Evolutionary conservation across 331 rosid species (phyloP), one percentile per base, ranked within the genome.

Genomic region (Phaseolus coccineus): DNA sequence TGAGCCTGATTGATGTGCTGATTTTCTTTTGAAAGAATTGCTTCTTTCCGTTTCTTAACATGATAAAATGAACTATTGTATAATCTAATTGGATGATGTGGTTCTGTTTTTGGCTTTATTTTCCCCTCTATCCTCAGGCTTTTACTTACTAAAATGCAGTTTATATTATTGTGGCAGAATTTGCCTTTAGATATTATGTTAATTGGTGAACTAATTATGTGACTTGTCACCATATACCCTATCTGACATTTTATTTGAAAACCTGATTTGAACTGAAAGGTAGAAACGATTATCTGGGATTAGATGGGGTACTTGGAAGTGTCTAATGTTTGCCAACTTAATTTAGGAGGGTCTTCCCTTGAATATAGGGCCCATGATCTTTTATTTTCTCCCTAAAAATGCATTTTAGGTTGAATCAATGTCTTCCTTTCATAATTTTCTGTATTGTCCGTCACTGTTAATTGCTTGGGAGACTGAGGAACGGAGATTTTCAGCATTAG

Each of bases 281-380:
- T 57, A 66, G 74, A 73, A 48, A 25, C 68, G 50, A 19, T 50
- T 28, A 6, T 59, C 50, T 73, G 46, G 22, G 40, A 42, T 67
- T 58, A 28, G 80, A 78, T 27, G 40, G 68, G 80, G 31, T 73
- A 57, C 74, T 37, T 56, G 35, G 47, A 66, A 37, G 37, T 66
- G 59, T 48, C 35, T 69, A 9, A 25, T 5, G 52, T 66, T 25
- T 66, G 14, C 31, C 52, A 35, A 9, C 47, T 42, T 2, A 47
- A 52, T 35, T 73, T 63, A 57, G 35, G 47, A 77, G 53, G 25
- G 27, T 31, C 15, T 71, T 62, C 6, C 10, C 71, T 50, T 53
- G 62, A 57, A 57, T 71, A 52, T n/a, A 47, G 13, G 53, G 55
- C 50, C 39, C 12, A 19, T 42, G 8, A 44, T 55, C 24, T 28